These are phyloP conservation scores for Yamadazyma spencermartinsiae DNA, from an alignment of 1,139 yeast species.

Conservation along the genomic window DNA sequence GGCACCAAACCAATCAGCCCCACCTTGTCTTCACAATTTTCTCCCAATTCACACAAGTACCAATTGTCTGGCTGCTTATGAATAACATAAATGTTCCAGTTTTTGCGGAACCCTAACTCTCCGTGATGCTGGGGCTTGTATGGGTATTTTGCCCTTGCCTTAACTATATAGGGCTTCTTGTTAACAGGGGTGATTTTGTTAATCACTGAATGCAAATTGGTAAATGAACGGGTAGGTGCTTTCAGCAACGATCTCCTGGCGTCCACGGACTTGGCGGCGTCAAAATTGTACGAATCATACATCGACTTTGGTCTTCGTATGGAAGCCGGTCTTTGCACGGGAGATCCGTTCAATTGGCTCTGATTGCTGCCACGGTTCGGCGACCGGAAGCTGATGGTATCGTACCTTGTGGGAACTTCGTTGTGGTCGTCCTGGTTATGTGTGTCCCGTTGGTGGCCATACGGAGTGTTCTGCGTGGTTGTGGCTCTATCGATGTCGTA, in stretches of 20 bases:
- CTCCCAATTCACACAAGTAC: slow-evolving; percentile 79
- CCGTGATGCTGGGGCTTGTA: slow-evolving; percentile 80
- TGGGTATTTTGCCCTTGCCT: slow-evolving; percentile 68
- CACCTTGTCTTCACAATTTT: slow-evolving; percentile 46
- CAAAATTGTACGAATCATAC: slow-evolving; percentile 21
- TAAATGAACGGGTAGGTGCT: slow-evolving; percentile 30
- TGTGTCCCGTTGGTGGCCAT: slow-evolving; percentile 24
- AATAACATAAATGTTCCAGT: slow-evolving; percentile 69
- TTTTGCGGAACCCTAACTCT: slow-evolving; percentile 71
- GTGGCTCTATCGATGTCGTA: slow-evolving; percentile 12
- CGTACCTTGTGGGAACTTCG: slow-evolving; percentile 43
- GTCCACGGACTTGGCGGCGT: slow-evolving; percentile 14
- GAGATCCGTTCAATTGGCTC: slow-evolving; percentile 13
- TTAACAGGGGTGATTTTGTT: slow-evolving; percentile 34
- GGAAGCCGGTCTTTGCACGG: slow-evolving; percentile 6
- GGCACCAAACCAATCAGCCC: slow-evolving; percentile 75
- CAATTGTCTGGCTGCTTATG: slow-evolving; percentile 86
- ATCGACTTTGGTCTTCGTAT: slow-evolving; percentile 45
- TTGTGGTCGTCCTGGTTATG: slow-evolving; percentile 37
- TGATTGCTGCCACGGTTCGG: slow-evolving; percentile 10
- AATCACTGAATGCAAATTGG: slow-evolving; percentile 32
- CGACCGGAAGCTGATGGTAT: slow-evolving; percentile 32
- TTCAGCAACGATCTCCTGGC: slow-evolving; percentile 26
- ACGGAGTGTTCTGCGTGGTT: slow-evolving; percentile 23
- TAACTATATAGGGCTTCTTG: slow-evolving; percentile 54